These are phyloP conservation scores for Drosera spatulata DNA, from an alignment of 179 eudicot genomes.

Conservation along the genomic window DNA sequence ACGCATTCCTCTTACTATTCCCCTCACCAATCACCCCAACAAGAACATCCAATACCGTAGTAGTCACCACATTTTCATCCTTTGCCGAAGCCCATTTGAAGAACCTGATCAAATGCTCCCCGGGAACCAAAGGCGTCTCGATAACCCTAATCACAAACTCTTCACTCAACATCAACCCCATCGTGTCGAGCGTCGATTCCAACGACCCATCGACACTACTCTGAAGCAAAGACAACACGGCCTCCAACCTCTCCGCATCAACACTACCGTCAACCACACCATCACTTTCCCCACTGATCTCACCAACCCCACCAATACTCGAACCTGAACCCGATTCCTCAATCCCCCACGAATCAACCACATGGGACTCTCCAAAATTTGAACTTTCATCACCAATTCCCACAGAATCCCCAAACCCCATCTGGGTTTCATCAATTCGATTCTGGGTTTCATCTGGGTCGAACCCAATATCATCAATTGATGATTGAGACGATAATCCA, in stretches of 20 bases:
- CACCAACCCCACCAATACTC: constrained; percentile 8
- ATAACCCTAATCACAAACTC: constrained; percentile 56
- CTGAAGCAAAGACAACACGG: constrained; percentile 53
- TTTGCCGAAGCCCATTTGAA: constrained; percentile 45
- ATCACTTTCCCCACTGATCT: constrained; percentile 8
- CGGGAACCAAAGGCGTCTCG: constrained; percentile 39
- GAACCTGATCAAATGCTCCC: constrained; percentile 48
- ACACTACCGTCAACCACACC: constrained; percentile 6
- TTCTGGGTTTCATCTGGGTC: no score
- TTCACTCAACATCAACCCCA: constrained; percentile 35
- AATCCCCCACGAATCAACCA: constrained; percentile 1
- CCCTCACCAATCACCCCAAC: constrained; percentile 26
- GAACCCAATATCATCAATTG: no score
- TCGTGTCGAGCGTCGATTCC: constrained; percentile 31
- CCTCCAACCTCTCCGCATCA: constrained; percentile 39
- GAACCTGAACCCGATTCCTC: neutral
- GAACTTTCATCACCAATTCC: no score
- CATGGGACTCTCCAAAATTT: neutral
- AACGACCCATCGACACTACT: constrained; percentile 38
- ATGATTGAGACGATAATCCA: no score
- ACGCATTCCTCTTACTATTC: constrained; percentile 29
- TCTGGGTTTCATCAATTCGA: no score
- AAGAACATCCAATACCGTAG: constrained; percentile 25
- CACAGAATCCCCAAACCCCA: no score
- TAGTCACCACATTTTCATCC: constrained; percentile 18